Base-by-base conservation (phyloP, 2,329 filamentous ascomycete species). In the Dothidotthia symphoricarpi region DNA sequence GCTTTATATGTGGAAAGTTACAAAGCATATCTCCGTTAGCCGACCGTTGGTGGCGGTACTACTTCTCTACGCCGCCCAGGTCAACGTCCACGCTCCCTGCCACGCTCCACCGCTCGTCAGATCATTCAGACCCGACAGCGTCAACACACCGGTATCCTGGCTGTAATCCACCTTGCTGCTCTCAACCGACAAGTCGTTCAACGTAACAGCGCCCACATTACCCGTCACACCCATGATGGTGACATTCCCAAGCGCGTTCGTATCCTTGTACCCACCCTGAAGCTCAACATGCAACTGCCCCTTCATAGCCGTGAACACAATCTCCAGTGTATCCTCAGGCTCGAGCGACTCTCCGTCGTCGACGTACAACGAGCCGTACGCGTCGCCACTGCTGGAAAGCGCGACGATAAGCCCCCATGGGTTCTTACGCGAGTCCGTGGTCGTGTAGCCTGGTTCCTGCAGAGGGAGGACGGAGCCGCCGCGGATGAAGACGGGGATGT, bases 321-420 rank as follows among this genome's bases (percentile, higher is more conserved):
- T 75, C 43, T 71, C 72, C 4, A 81, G 71, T 0, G 75, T 82
- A 0, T 72, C 69, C 10, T 75, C 69, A 0, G 78, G 82, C 24
- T 64, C 53, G 6, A 88, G 41, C 38, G 80, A 85, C 66, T 83
- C 83, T 1, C 86, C 86, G 51, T 91, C 86, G 52, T 90, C 86
- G 6, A 89, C 59, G 57, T 90, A 89, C 19, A 90, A 63, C 13
- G 69, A 63, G 0, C 86, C 86, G 2, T 55, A 68, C 0, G 86
- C 85, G 1, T 65, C 61, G 1, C 81, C 80, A 12, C 74, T 55
- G 1, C 57, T 52, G 45, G 76, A 73, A 1, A 86, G 73, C 2
- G 83, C 82, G 1, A 80, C 77, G 8, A 88, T 69, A 27, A 90
- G 49, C 6, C 77, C 77, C 82, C 85, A 90, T 0, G 80, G 75